Conservation (phyloP, 1,284 basidiomycete genomes). For the Cryptococcus sp. region DNA sequence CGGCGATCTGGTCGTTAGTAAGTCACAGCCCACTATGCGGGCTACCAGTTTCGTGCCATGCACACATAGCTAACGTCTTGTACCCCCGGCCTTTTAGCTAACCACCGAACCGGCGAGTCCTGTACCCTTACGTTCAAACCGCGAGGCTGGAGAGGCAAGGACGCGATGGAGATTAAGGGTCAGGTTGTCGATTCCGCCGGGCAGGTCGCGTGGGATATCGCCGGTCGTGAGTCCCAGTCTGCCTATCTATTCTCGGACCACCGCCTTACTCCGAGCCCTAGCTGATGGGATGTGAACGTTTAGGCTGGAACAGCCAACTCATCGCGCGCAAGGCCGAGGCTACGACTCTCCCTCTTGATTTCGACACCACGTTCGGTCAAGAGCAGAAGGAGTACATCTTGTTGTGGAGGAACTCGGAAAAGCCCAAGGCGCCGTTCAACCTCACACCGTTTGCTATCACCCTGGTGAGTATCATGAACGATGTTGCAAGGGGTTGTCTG, state of each 20-base stretch:
- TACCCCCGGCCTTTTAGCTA: slow-evolving; percentile 57
- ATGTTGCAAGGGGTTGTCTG: too few relatives aligned
- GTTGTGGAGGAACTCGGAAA: slow-evolving; percentile 90
- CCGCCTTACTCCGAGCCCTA: background rate
- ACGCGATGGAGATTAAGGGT: slow-evolving; percentile 89
- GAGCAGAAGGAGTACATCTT: slow-evolving; percentile 46
- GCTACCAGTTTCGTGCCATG: background rate
- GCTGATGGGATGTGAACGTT: background rate
- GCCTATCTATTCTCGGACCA: background rate
- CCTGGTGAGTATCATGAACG: slow-evolving; percentile 53
- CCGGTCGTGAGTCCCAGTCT: slow-evolving; percentile 64
- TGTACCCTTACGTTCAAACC: slow-evolving; percentile 94
- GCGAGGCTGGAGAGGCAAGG: slow-evolving; percentile 86
- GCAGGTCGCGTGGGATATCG: slow-evolving; percentile 77
- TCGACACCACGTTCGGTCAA: slow-evolving; percentile 32
- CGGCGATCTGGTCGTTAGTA: slow-evolving; percentile 82
- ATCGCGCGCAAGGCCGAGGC: slow-evolving; percentile 74
- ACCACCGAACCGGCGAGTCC: slow-evolving; percentile 87
- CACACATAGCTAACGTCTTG: slow-evolving; percentile 1
- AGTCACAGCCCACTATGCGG: slow-evolving; percentile 11
- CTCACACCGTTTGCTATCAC: slow-evolving; percentile 92
- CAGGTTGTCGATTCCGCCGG: slow-evolving; percentile 69
- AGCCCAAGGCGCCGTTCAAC: slow-evolving; percentile 82
- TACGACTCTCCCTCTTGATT: slow-evolving; percentile 60
- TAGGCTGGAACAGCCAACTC: slow-evolving; percentile 88